Evolutionary conservation across 2,329 filamentous ascomycete species (phyloP), one percentile per base, ranked within the genome.

Genomic region (Dactylella cylindrospora): DNA sequence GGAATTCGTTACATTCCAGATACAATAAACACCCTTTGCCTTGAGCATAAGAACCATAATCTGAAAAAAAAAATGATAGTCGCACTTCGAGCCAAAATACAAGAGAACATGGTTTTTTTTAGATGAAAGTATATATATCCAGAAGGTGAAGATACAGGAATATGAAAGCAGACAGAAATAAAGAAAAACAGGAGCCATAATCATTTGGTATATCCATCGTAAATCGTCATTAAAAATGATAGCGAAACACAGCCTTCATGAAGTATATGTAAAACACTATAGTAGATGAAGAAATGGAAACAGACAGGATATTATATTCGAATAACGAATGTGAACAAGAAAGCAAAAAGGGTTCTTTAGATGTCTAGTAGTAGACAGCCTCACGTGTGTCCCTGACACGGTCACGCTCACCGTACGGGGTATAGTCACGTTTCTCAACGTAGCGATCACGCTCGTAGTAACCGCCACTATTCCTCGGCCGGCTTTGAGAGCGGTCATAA

Each of bases 121-220:
- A 31, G 19, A 20, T 22, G 12, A 25, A 28, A n/a, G 36, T 20
- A 38, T n/a, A 22, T 36, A 23, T 25, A 29, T 17, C 22, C 2
- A n/a, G 31, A 17, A 40, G 26, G 36, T 20, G 12, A 46, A 33
- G 8, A 2, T n/a, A 28, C 28, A 28, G 13, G 3, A 10, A 17
- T 22, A 40, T 40, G 17, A 12, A 31, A 29, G 25, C 2, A 25
- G 25, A 32, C 31, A 25, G 17, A 23, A n/a, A 4, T 15, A 17
- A 10, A 51, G 13, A 26, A 19, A 29, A 32, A 4, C 15, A 7
- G 5, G 25, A 10, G 20, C 17, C 4, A 41, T 5, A 20, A 50
- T 5, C 39, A 49, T 44, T 62, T 62, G 57, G 57, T 62, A 62
- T 62, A 62, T 54, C 57, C 57, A 53, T 62, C 57, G 35, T 62